Evolutionary conservation across 352 stramenopile genomes (phyloP).

Genomic region (Pythium chondricola): DNA sequence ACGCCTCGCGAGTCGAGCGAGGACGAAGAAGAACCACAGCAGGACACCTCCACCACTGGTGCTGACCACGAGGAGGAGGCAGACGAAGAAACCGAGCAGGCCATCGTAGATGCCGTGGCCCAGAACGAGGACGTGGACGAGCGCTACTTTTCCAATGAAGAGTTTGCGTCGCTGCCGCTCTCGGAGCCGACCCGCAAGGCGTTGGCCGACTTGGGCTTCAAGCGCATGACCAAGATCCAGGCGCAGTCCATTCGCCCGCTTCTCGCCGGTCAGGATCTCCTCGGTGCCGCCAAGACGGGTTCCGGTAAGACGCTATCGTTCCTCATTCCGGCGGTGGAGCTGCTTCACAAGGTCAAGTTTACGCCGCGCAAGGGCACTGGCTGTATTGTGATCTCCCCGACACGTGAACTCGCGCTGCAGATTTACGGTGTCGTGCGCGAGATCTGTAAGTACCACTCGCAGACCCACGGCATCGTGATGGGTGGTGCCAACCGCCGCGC

Average conservation of each 20-base stretch:
- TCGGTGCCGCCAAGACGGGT: conserved; percentile 97
- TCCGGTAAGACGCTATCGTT: conserved; percentile 99
- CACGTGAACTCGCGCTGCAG: conserved; percentile 96
- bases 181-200: conserved; percentile 88
- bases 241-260: conserved; percentile 94
- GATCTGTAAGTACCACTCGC: conserved; percentile 91
- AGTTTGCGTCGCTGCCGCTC: conserved; percentile 89
- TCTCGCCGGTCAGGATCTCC: conserved; percentile 94
- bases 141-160: conserved; percentile 84
- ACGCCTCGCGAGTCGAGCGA: conserved; percentile 1
- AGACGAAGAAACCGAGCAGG: conserved; percentile 59
- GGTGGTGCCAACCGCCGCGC: conserved; percentile 96
- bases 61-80: conserved; percentile 27
- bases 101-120: conserved; percentile 36
- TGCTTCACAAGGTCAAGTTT: conserved; percentile 96
- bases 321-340: conserved; percentile 96
- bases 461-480: conserved; percentile 97
- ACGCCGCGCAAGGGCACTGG: conserved; percentile 94
- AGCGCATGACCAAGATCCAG: conserved; percentile 98
- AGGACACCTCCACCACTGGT: conserved; percentile 16
- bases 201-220: conserved; percentile 89
- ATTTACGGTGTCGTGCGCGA: conserved; percentile 98
- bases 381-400: conserved; percentile 97
- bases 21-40: conserved; percentile 18
- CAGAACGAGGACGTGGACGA: conserved; percentile 48